Percentiles rank a stretch among this genome's conserved stretches.
phyloP scores from a whole-genome alignment of 345 rosid species.

The Carallia brachiata region DNA sequence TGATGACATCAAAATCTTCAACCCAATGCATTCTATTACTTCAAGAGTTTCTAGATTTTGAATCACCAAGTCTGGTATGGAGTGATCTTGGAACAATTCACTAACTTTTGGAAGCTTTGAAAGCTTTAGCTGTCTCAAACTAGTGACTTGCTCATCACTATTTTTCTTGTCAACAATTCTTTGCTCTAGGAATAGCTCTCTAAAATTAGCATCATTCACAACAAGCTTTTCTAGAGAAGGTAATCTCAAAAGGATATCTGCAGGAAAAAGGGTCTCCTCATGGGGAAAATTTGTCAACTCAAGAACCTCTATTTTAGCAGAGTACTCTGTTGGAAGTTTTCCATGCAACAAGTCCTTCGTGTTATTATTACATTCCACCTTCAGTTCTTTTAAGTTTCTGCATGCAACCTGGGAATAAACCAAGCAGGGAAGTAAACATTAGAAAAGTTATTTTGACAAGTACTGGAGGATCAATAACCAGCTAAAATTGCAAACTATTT shows the following conservation, averaged over 20 bases:
- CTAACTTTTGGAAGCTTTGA: too few relatives aligned
- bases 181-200: too few relatives aligned
- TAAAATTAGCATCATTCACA: too few relatives aligned
- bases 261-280: neutral
- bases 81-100: too few relatives aligned
- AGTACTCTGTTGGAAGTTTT: neutral
- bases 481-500: too few relatives aligned
- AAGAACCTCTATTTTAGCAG: neutral
- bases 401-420: conserved; percentile 1
- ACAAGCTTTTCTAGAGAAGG: too few relatives aligned
- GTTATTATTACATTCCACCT: conserved; percentile 1
- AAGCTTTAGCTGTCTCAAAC: too few relatives aligned
- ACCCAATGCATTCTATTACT: neutral
- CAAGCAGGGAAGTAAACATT: neutral
- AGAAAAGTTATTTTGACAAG: neutral
- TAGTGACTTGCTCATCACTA: too few relatives aligned
- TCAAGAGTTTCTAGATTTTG: conserved; percentile 7
- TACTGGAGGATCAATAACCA: too few relatives aligned
- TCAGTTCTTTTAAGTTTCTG: neutral
- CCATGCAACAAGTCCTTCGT: neutral
- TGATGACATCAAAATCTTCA: conserved; percentile 15
- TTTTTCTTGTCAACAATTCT: too few relatives aligned
- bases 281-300: neutral
- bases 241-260: neutral
- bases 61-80: neutral